phyloP scores from a whole-genome alignment of 495 filamentous ascomycete genomes.

The Podospora pseudocomata region DNA sequence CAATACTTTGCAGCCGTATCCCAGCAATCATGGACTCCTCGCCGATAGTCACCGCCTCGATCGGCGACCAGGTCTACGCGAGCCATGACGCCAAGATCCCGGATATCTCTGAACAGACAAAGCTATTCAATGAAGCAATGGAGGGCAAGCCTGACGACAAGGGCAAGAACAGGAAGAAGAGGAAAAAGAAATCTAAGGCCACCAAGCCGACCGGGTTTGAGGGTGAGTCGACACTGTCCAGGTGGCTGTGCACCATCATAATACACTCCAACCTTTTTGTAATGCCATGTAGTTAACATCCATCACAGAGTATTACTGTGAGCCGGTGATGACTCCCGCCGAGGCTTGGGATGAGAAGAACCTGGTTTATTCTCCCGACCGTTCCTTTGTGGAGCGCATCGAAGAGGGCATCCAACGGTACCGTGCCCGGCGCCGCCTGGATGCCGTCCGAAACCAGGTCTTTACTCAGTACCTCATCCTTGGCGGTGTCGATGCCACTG shows the following conservation, averaged over 20 bases:
- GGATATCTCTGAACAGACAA: neutral
- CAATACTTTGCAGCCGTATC: neutral
- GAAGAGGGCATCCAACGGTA: slow-evolving; percentile 84
- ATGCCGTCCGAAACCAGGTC: slow-evolving; percentile 54
- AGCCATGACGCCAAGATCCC: neutral
- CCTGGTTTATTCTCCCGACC: slow-evolving; percentile 25
- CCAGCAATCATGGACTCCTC: neutral
- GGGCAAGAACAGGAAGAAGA: slow-evolving; percentile 30
- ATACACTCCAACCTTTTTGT: neutral
- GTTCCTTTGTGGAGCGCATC: slow-evolving; percentile 54
- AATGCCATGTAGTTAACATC: neutral
- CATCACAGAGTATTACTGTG: slow-evolving; percentile 62
- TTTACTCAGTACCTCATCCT: slow-evolving; percentile 78
- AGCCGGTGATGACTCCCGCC: slow-evolving; percentile 69
- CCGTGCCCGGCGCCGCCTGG: slow-evolving; percentile 67
- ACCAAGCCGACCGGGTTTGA: slow-evolving; percentile 46
- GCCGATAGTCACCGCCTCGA: neutral
- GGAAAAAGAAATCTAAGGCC: slow-evolving; percentile 27
- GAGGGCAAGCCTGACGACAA: neutral
- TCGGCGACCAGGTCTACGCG: neutral
- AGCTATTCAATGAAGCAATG: neutral
- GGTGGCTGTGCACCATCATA: slow-evolving; percentile 6
- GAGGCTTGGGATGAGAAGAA: slow-evolving; percentile 57
- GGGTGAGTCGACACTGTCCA: slow-evolving; percentile 27
- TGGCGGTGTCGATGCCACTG: slow-evolving; percentile 71